Conservation (phyloP, 768 basidiomycete genomes). For the Mycena vulgaris region DNA sequence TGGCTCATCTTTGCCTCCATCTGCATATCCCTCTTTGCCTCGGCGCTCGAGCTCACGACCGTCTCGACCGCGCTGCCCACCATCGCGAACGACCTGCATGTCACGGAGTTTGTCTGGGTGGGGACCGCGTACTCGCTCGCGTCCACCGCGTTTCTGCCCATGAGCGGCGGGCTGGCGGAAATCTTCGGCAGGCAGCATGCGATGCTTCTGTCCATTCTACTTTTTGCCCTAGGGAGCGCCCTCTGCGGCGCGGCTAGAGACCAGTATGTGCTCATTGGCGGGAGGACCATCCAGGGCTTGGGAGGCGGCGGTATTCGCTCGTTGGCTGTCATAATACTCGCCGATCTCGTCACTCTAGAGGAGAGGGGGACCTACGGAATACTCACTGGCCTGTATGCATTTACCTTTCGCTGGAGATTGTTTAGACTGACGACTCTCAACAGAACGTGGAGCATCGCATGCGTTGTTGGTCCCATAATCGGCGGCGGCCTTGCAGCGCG, state of each 20-base stretch:
- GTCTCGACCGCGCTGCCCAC: constrained; percentile 46
- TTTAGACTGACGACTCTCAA: background rate
- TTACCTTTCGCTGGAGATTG: too few species aligned
- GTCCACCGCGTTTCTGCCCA: constrained; percentile 55
- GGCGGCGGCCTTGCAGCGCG: constrained; percentile 50
- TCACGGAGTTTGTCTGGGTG: constrained; percentile 55
- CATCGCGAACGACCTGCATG: constrained; percentile 47
- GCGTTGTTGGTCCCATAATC: constrained; percentile 51
- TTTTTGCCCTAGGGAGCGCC: constrained; percentile 50
- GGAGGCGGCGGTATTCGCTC: constrained; percentile 28
- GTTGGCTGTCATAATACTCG: constrained; percentile 48
- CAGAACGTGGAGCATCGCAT: constrained; percentile 53
- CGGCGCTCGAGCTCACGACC: constrained; percentile 33
- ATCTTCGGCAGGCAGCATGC: constrained; percentile 49
- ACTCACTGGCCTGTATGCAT: constrained; percentile 47
- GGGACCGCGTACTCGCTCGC: constrained; percentile 57
- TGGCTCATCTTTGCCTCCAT: constrained; percentile 35
- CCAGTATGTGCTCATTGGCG: constrained; percentile 48
- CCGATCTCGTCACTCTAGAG: constrained; percentile 51
- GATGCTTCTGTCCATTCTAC: constrained; percentile 40
- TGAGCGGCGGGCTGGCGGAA: constrained; percentile 52
- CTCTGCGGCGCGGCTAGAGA: constrained; percentile 50
- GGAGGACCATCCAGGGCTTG: constrained; percentile 26
- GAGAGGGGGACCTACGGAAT: constrained; percentile 51
- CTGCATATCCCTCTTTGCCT: constrained; percentile 28